Base-by-base conservation (phyloP, 306 rosid species). In the Cicer chorassanicum region DNA sequence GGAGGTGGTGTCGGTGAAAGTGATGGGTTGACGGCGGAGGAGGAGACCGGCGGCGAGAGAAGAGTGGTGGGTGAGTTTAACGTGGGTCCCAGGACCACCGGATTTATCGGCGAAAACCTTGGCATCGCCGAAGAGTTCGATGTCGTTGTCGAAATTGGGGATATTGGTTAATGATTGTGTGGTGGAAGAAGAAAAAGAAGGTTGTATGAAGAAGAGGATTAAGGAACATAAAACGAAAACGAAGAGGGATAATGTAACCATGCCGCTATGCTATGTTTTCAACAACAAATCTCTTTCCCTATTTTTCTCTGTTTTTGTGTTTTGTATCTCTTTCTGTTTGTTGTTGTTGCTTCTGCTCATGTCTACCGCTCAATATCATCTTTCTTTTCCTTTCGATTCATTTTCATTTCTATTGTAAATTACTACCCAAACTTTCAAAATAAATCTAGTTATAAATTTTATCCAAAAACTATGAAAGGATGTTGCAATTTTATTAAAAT, bases 41-140 rank as follows among this genome's bases (percentile, higher is more conserved):
- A 92, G 80, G 45, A 86, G 81, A 1, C 91, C 97, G 10, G 81
- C 80, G 84, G 89, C 83, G 40, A 86, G 69, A 21, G 51, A 51
- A 19, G 79, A 12, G 0, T 84, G 44, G 48, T 63, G 78, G 24
- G 91, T 89, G 80, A 89, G 85, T 1, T 9, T 73, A 45, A 89
- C 83, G 76, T 9, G 85, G 14, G 86, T 54, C 1, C 57, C 84
- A 10, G 5, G 3, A 29, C 10, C 19, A 1, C 5, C 81, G 62
- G 71, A 78, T 9, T 51, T 12, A 24, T 6, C 79, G 76, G 38
- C 73, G 67, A 69, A 77, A 48, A 65, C 12, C 34, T 71, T 65
- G 62, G 97, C 93, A 73, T 86, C 91, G 10, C 90, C 93, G 76
- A 84, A 15, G 72, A 92, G 86, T 16, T 72, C 59, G 36, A 79